Percentiles rank a stretch among this genome's conserved stretches.
Conservation (phyloP, 169 alveolate species). For the Plasmodium inui region DNA sequence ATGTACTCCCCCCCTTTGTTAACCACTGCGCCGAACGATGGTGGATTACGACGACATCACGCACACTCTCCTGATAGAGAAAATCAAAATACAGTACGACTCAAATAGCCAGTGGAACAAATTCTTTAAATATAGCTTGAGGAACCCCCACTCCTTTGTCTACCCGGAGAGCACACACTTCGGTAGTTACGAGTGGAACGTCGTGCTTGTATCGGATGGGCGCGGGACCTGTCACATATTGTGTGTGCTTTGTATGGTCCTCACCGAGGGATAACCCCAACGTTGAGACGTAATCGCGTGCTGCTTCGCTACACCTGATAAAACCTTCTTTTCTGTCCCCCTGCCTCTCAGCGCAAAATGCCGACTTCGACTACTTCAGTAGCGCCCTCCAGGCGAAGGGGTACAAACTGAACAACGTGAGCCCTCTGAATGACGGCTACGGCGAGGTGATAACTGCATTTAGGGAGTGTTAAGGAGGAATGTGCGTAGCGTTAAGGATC, state of each 20-base stretch:
- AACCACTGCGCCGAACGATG: not conserved
- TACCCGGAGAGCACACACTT: slow-evolving; percentile 30
- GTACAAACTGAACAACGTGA: slow-evolving; percentile 25
- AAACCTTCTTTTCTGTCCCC: not conserved
- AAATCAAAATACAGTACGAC: slow-evolving; percentile 60
- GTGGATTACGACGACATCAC: slow-evolving; percentile 70
- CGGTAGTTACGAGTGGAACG: not conserved
- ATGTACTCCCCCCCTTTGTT: not conserved
- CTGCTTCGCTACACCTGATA: not conserved
- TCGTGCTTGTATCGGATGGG: not conserved
- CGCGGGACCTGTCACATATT: not conserved
- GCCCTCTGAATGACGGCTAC: slow-evolving; percentile 1
- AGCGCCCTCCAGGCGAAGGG: slow-evolving; percentile 32
- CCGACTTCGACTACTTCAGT: slow-evolving; percentile 31
- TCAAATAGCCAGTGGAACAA: slow-evolving; percentile 61
- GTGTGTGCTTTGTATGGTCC: not conserved
- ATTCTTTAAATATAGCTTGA: slow-evolving; percentile 57
- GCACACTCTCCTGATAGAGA: slow-evolving; percentile 36
- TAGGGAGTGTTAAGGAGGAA: too few relatives aligned
- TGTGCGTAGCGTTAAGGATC: too few relatives aligned
- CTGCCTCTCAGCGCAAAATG: slow-evolving; percentile 13
- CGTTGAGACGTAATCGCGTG: not conserved
- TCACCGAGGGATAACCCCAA: not conserved
- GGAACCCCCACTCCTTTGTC: slow-evolving; percentile 53
- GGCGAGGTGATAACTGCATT: slow-evolving; percentile 1